Evolutionary conservation across 345 rosid genomes (phyloP).

Genomic region (Moringa oleifera): DNA sequence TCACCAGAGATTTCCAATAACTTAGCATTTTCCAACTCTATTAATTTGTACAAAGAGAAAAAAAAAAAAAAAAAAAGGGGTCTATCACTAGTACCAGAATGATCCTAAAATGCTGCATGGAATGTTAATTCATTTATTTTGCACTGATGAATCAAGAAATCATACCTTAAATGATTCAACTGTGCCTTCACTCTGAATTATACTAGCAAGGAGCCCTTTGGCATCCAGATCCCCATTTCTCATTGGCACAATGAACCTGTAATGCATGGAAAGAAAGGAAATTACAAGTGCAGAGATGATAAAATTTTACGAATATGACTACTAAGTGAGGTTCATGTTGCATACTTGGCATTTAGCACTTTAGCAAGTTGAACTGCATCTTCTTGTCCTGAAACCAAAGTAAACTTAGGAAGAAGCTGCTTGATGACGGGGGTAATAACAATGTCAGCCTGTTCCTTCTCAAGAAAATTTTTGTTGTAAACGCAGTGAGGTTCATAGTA

Average conservation of each 20-base stretch:
- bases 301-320: slow-evolving; percentile 10
- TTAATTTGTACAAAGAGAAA: not conserved
- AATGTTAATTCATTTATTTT: not conserved
- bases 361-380: slow-evolving; percentile 87
- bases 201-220: slow-evolving; percentile 62
- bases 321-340: slow-evolving; percentile 1
- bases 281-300: not conserved
- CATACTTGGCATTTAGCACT: slow-evolving; percentile 67
- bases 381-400: slow-evolving; percentile 93
- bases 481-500: slow-evolving; percentile 93
- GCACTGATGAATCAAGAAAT: slow-evolving; percentile 2
- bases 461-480: slow-evolving; percentile 45
- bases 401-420: slow-evolving; percentile 86
- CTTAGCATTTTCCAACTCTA: no score
- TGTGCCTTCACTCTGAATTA: slow-evolving; percentile 66
- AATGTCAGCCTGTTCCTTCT: slow-evolving; percentile 70
- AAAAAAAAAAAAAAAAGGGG: no score
- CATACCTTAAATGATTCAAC: slow-evolving; percentile 73
- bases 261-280: slow-evolving; percentile 11
- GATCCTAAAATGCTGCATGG: not conserved
- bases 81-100: not conserved
- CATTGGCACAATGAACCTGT: slow-evolving; percentile 79
- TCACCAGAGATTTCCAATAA: no score
- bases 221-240: slow-evolving; percentile 85
- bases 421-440: slow-evolving; percentile 84